Evolutionary conservation across 2,329 filamentous ascomycete genomes (phyloP).

Genomic region (Diaporthe australafricana): DNA sequence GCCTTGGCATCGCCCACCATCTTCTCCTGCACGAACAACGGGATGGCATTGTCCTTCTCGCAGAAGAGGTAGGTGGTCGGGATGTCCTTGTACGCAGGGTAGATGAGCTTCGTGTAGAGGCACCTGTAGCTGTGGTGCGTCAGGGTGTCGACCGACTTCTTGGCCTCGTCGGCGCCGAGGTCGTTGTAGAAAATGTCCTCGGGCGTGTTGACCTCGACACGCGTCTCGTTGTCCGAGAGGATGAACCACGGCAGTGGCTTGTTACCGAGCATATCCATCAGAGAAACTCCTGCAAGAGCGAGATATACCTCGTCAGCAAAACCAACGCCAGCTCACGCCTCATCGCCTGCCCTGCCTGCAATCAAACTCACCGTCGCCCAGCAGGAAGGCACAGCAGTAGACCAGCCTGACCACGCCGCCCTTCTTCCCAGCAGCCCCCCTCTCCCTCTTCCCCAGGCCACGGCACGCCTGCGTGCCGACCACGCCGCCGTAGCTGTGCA

Average conservation of each 20-base stretch:
- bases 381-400: slow-evolving; percentile 25
- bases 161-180: slow-evolving; percentile 11
- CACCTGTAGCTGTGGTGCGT: slow-evolving; percentile 7
- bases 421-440: slow-evolving; percentile 1
- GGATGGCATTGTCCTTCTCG: slow-evolving; percentile 21
- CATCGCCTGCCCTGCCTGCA: too few species aligned
- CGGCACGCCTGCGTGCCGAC: slow-evolving; percentile 24
- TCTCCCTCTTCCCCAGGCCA: slow-evolving; percentile 22
- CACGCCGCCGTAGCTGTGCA: slow-evolving; percentile 31
- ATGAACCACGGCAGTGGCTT: slow-evolving; percentile 5
- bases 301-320: background rate
- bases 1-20: slow-evolving; percentile 5
- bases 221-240: background rate
- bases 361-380: slow-evolving; percentile 21
- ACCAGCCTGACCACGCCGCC: slow-evolving; percentile 20
- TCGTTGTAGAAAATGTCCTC: slow-evolving; percentile 23
- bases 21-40: slow-evolving; percentile 3
- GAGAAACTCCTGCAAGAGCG: background rate
- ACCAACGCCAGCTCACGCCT: background rate
- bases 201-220: background rate
- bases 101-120: background rate
- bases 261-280: background rate
- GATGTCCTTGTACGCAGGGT: slow-evolving; percentile 25
- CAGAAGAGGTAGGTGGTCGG: slow-evolving; percentile 13
- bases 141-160: background rate